Base-by-base conservation (phyloP, 2,329 filamentous ascomycete genomes). In the Botrytis fabae region DNA sequence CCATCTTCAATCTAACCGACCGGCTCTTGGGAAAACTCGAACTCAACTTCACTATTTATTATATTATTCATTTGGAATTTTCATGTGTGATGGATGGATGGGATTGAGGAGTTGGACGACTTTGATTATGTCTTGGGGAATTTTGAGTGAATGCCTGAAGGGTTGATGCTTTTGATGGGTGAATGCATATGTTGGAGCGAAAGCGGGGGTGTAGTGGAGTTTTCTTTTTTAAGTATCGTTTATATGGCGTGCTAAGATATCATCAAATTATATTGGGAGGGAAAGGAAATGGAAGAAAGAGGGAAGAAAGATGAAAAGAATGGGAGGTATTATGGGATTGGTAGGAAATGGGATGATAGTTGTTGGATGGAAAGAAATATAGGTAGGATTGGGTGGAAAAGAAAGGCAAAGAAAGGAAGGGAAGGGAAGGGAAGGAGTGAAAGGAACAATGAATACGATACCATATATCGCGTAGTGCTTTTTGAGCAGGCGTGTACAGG, bases 61-160 rank as follows among this genome's bases (percentile, higher is more conserved):
- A 66, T 68, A 66, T 68, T 42, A 42, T 68, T 65, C 63, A 51
- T 48, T 68, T 68, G 64, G 64, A 68, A 68, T 68, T 40, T 57
- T 68, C 25, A 42, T 42, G 64, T 68, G 35, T 68, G 64, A 68
- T 57, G 48, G 48, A 40, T 40, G 40, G 40, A 51, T 51, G 48
- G 48, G 25, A 28, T 57, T 57, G 16, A 35, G 64, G 48, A 68
- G 48, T 68, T 68, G 48, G 18, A 54, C 35, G 48, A 57, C 64
- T 57, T 57, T 68, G 64, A 68, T 57, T 70, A 70, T 20, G 22
- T 44, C 57, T 70, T 51, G 32, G 44, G 32, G 28, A 64, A 25
- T 28, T 48, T 64, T 64, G 59, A 62, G 69, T 42, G n/a, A 28
- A 32, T 54, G 48, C 46, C 3, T n/a, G 25, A 4, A 18, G 25